Evolutionary conservation across 768 basidiomycete species (phyloP), one percentile per base, ranked within the genome.

Genomic region (Fomitopsis pulvina): DNA sequence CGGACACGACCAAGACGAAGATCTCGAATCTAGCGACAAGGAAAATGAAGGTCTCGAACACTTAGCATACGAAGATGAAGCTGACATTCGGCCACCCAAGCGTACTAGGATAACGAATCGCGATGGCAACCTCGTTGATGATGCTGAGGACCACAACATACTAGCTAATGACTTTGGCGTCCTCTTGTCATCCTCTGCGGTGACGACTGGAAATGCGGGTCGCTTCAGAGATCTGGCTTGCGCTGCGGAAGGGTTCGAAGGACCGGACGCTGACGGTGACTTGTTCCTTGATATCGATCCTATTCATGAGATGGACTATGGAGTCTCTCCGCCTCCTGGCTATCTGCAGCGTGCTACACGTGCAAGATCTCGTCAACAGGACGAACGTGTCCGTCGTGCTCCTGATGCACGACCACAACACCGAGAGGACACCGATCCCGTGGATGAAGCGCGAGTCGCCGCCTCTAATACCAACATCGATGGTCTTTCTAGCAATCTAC

Each of bases 211-310:
- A 6, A 9, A 22, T 24, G 14, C 7, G n/a, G 47, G 16, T 20
- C 22, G 22, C 11, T 61, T 58, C 37, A 27, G 20, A 2, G 43
- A 55, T 16, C 47, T 63, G 1, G 51, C 60, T 5, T 45, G 42
- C 42, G 52, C 45, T 7, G 57, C 59, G 12, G 51, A 60, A 50
- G 63, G 55, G 2, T 60, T 59, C 45, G 56, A 59, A 8, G 59
- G 59, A 5, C 52, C 48, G 3, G 28, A 24, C 11, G 48, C 29
- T 2, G 57, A 61, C 43, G 52, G 54, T 21, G 49, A 61, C 32
- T 41, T 58, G 8, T 52, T 61, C 20, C 48, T 48, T 21, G 62
- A 63, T 42, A 47, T 63, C 25, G 51, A 61, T 24, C 56, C 56
- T 12, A 28, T 60, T 0, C 52, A 60, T 30, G 40, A 43, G 10